Conservation (phyloP, 73 alveolate genomes). For the Loxodes magnus region DNA sequence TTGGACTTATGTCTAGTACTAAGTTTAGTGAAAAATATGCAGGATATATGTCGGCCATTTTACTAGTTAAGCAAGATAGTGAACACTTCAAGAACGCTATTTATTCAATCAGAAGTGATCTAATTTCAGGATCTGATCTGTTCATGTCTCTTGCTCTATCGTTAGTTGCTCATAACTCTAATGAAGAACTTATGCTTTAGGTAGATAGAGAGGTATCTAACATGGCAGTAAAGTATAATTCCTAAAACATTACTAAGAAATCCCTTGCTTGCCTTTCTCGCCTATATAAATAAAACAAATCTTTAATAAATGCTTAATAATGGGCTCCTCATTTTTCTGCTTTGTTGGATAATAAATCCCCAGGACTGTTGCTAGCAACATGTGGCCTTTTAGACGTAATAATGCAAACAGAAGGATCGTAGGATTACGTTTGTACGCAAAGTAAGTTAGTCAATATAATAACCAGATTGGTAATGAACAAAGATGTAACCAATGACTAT, state of each 20-base stretch:
- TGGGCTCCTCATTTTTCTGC: constrained; percentile 62
- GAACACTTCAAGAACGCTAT: constrained; percentile 69
- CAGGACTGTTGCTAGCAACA: constrained; percentile 61
- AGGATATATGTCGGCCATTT: constrained; percentile 93
- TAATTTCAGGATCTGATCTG: constrained; percentile 73
- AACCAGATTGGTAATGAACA: constrained; percentile 47
- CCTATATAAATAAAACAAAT: constrained; percentile 80
- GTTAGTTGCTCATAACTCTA: constrained; percentile 83
- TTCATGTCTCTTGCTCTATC: constrained; percentile 89
- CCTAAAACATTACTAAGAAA: constrained; percentile 81
- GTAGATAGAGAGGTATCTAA: constrained; percentile 68
- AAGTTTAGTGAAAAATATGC: constrained; percentile 95
- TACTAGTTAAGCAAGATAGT: constrained; percentile 79
- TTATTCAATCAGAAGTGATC: constrained; percentile 81
- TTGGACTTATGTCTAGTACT: constrained; percentile 78
- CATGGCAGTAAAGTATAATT: constrained; percentile 60
- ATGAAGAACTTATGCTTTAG: constrained; percentile 65
- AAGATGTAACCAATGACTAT: constrained; percentile 82
- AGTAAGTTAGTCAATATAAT: constrained; percentile 62
- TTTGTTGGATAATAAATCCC: constrained; percentile 42
- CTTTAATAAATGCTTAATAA: constrained; percentile 32
- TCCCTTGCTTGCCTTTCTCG: constrained; percentile 79
- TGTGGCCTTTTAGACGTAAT: constrained; percentile 46
- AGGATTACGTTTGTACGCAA: constrained; percentile 36
- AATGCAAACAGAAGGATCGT: constrained; percentile 59